Conservation (phyloP, 2,329 filamentous ascomycete species). For the Knufia fluminis region DNA sequence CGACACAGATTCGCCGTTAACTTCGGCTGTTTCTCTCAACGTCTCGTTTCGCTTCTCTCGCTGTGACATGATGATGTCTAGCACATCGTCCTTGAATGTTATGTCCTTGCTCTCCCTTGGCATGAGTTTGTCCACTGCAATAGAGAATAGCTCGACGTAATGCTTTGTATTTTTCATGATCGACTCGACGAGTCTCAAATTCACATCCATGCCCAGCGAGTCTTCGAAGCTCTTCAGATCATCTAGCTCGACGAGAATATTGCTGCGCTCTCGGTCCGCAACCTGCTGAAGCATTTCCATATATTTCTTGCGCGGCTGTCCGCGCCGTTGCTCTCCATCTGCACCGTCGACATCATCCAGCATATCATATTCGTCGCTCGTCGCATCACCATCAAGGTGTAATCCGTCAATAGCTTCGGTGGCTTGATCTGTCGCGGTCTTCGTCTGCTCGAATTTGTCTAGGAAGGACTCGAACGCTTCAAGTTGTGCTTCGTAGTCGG, state of each 20-base stretch:
- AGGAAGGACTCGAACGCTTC: constrained; percentile 76
- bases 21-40: constrained; percentile 57
- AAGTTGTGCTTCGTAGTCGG: constrained; percentile 83
- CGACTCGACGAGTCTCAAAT: constrained; percentile 61
- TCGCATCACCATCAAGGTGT: constrained; percentile 75
- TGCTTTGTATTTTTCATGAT: constrained; percentile 89
- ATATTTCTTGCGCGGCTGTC: constrained; percentile 71
- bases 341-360: constrained; percentile 71
- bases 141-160: constrained; percentile 84
- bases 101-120: constrained; percentile 68
- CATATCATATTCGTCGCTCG: constrained; percentile 85
- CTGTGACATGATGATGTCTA: constrained; percentile 93
- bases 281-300: constrained; percentile 78
- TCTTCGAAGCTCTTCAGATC: constrained; percentile 77
- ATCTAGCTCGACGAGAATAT: constrained; percentile 80
- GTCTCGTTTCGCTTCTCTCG: constrained; percentile 77
- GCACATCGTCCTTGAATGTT: constrained; percentile 93
- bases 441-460: constrained; percentile 73
- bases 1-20: constrained; percentile 53
- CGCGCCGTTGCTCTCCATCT: constrained; percentile 35
- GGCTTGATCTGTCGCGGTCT: constrained; percentile 56
- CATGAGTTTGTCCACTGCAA: constrained; percentile 79
- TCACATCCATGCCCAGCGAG: constrained; percentile 56
- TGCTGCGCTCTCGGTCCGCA: constrained; percentile 65
- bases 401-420: constrained; percentile 75